phyloP scores from a whole-genome alignment of 1,139 yeast species.

The Nakaseomyces delphensis region DNA sequence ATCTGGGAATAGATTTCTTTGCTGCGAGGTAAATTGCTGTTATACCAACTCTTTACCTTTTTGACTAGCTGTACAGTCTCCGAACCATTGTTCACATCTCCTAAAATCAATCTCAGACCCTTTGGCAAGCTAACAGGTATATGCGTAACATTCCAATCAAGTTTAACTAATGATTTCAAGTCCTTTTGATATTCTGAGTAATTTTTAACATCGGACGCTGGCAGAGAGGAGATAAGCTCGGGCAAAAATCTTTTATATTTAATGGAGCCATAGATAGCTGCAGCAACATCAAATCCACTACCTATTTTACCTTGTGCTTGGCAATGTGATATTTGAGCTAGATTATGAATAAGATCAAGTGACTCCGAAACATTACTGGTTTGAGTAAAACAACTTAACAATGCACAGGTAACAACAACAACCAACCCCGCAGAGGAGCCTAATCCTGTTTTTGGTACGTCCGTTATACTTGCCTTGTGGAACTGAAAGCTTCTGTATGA shows the following conservation, averaged over 20 bases:
- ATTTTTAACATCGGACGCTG: conserved; percentile 15
- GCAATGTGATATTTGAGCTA: conserved; percentile 86
- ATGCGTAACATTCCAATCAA: conserved; percentile 52
- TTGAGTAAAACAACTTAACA: conserved; percentile 31
- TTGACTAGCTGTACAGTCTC: conserved; percentile 88
- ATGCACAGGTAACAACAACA: conserved; percentile 65
- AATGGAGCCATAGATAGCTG: conserved; percentile 89
- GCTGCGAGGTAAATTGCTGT: conserved; percentile 44
- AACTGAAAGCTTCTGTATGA: conserved; percentile 43
- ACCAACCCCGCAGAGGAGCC: conserved; percentile 96
- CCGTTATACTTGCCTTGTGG: conserved; percentile 51
- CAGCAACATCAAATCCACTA: conserved; percentile 93
- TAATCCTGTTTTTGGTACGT: conserved; percentile 87
- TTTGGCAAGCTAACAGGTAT: conserved; percentile 56
- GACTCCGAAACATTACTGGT: neutral
- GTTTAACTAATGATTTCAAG: conserved; percentile 35
- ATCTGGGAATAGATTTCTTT: conserved; percentile 45
- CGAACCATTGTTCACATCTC: conserved; percentile 87
- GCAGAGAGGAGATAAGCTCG: conserved; percentile 38
- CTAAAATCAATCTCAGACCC: conserved; percentile 68
- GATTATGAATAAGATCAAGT: conserved; percentile 51
- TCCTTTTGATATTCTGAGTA: conserved; percentile 28
- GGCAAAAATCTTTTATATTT: conserved; percentile 69
- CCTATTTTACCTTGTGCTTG: conserved; percentile 92
- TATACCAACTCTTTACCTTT: conserved; percentile 64